Evolutionary conservation across 495 filamentous ascomycete species (phyloP).

Genomic region (Talaromyces adpressus): DNA sequence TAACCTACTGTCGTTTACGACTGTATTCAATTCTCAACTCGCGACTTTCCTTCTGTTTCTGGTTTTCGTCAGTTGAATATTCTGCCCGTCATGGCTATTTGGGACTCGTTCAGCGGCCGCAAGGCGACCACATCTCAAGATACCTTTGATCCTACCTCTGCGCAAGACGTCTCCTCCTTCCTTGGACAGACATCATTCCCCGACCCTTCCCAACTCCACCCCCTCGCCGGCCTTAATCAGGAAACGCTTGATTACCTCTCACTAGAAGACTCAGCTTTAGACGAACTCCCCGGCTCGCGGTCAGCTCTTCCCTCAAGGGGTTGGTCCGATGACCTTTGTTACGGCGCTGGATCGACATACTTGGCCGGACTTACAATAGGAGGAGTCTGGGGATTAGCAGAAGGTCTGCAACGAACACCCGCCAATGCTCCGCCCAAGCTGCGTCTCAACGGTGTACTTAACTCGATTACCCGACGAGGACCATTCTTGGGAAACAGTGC

Average conservation of each 20-base stretch:
- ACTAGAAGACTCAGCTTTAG: conserved; percentile 86
- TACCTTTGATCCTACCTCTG: conserved; percentile 60
- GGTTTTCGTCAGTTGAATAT: conserved; percentile 1
- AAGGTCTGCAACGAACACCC: conserved; percentile 72
- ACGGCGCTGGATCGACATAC: conserved; percentile 92
- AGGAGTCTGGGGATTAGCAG: conserved; percentile 83
- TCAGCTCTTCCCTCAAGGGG: conserved; percentile 88
- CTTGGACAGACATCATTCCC: conserved; percentile 60
- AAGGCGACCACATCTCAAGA: conserved; percentile 58
- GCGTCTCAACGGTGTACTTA: conserved; percentile 85
- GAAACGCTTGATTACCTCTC: conserved; percentile 87
- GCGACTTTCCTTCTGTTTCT: neutral
- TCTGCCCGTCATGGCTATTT: conserved; percentile 59
- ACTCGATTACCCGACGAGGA: conserved; percentile 83
- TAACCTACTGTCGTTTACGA: neutral
- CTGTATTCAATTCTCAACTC: neutral
- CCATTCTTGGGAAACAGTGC: conserved; percentile 97
- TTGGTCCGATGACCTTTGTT: conserved; percentile 97
- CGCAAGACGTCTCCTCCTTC: conserved; percentile 77
- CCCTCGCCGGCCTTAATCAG: conserved; percentile 89
- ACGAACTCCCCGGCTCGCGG: conserved; percentile 76
- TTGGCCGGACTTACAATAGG: conserved; percentile 78
- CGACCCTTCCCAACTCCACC: conserved; percentile 84
- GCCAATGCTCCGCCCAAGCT: conserved; percentile 76
- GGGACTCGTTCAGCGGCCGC: conserved; percentile 81